phyloP scores from a whole-genome alignment of 768 basidiomycete genomes.

The Auricularia cornea region DNA sequence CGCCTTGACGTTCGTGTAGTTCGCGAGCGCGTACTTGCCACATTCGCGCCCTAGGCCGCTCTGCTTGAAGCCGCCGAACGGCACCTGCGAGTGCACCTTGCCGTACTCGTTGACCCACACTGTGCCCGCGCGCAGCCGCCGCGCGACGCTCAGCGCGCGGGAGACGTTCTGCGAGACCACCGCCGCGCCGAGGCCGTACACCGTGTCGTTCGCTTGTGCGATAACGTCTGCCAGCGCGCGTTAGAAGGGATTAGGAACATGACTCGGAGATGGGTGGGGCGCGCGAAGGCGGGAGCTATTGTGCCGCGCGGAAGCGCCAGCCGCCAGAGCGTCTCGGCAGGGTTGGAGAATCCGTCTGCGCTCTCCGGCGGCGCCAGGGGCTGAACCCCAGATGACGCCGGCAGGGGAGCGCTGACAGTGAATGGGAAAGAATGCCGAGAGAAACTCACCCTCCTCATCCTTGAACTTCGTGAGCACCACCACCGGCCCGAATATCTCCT shows the following conservation, averaged over 20 bases:
- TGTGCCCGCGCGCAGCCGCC: too few relatives aligned
- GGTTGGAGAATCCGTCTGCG: too few relatives aligned
- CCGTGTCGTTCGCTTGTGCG: slow-evolving; percentile 65
- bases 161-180: slow-evolving; percentile 78
- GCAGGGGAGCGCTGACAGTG: background rate
- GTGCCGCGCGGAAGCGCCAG: too few relatives aligned
- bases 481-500: too few relatives aligned
- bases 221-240: too few relatives aligned
- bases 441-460: slow-evolving; percentile 29
- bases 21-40: slow-evolving; percentile 74
- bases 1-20: slow-evolving; percentile 76
- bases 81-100: too few relatives aligned
- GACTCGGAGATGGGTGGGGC: too few relatives aligned
- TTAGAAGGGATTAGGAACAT: too few relatives aligned
- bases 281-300: background rate
- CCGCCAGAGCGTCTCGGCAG: too few relatives aligned
- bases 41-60: slow-evolving; percentile 87
- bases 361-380: too few relatives aligned
- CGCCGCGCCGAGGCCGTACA: slow-evolving; percentile 80
- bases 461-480: slow-evolving; percentile 71
- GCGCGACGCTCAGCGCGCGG: too few relatives aligned
- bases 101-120: too few relatives aligned
- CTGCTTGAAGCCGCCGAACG: slow-evolving; percentile 92
- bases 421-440: background rate
- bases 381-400: background rate